Evolutionary conservation across 75 land plant species (phyloP), one percentile per base, ranked within the genome.

Genomic region (Pseudotsuga menziesii): DNA sequence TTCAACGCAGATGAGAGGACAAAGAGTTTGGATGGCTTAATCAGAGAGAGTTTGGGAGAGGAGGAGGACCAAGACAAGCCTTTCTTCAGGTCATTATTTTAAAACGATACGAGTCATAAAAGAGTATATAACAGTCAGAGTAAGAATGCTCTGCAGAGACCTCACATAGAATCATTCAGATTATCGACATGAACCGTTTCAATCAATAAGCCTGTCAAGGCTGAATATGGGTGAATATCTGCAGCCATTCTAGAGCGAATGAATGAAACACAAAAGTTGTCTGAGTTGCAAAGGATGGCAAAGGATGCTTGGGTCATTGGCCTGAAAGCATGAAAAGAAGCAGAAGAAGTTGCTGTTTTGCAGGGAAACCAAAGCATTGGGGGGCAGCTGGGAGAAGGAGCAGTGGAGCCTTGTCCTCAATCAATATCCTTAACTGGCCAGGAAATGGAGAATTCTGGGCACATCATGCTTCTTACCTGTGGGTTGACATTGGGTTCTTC

Each of bases 401-500:
- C 32, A 44, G 56, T 39, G n/a, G 84, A 79, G 23, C 19, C 76
- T 22, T 86, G 88, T 70, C 85, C 88, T 13, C 78, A 84, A 2
- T 82, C 82, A 5, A 57, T 86, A 16, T 75, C 82, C 15, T 57
- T 86, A 57, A 57, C 56, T 15, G 58, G 67, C 39, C 74, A 55
- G 36, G 76, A 75, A 23, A 32, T 77, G 44, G 79, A 62, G 27
- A 77, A 48, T 7, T 52, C 61, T 4, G 66, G 55, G 23, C 74
- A 41, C 36, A 61, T 81, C 19, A 64, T 81, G 72, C 66, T 80
- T 48, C 81, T 91, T 32, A 91, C 93, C 0, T 91, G 93, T 78
- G 93, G 93, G 20, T 75, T 91, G 56, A 86, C 87, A 48, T 75
- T 80, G 17, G 93, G 92, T 22, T 89, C 93, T 39, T 86, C 93